Evolutionary conservation across 306 rosid genomes (phyloP), one percentile per base, ranked within the genome.

Genomic region (Phaseolus lunatus): DNA sequence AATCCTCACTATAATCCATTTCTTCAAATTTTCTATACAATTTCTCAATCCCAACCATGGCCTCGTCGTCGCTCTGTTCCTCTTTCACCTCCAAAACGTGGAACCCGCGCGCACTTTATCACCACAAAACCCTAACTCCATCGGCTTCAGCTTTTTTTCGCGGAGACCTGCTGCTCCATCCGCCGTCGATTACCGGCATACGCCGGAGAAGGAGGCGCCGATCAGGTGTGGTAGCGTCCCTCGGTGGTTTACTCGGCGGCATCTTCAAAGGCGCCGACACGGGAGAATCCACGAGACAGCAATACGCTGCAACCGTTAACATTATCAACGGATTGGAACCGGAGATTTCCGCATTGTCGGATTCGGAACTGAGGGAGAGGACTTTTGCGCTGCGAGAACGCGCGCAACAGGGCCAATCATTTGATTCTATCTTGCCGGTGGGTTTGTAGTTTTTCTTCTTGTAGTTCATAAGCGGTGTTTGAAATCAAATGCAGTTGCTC

Each of bases 351-450:
- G 75, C 91, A 22, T 83, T 95, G 50, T 95, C 99, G 56, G 99
- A 95, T 85, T 88, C 89, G 54, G 90, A 89, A 76, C 88, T 95
- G 52, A 87, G 93, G 82, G 92, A 89, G 8, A 90, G 72, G 89
- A 95, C 98, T 26, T 70, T 24, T 7, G 67, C 71, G 18, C 76
- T 95, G 57, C 84, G 86, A 37, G 82, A 89, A 77, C 91, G 99
- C 39, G 93, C 90, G 20, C 90, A 83, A 72, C 86, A 52, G 79
- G 97, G 97, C 61, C 87, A 92, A 75, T 29, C 97, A 44, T 74
- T 95, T 80, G 99, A 95, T 81, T 88, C 97, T 65, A 88, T 92
- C n/a, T 85, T 95, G 83, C 97, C 97, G 26, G 99, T 77, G 49
- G 33, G 85, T 65, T 19, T 57, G 9, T 5, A 9, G 15, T 22